Evolutionary conservation across 306 rosid genomes (phyloP).

Genomic region (Vigna unguiculata): DNA sequence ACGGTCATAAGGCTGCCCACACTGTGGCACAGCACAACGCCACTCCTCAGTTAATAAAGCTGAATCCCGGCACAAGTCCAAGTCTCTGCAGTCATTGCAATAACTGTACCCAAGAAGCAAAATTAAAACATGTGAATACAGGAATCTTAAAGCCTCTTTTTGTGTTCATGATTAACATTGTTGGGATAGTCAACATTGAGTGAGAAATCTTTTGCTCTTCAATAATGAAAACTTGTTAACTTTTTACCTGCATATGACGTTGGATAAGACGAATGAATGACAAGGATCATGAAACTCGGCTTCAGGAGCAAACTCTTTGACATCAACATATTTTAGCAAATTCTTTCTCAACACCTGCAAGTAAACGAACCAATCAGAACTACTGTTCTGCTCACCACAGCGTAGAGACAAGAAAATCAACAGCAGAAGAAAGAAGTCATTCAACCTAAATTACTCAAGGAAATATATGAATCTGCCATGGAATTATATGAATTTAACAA

Average conservation of each 20-base stretch:
- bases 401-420: conserved; percentile 27
- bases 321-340: conserved; percentile 71
- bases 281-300: conserved; percentile 69
- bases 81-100: conserved; percentile 88
- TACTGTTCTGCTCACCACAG: conserved; percentile 29
- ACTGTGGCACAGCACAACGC: conserved; percentile 86
- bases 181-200: conserved; percentile 15
- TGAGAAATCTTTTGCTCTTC: conserved; percentile 6
- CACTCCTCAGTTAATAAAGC: conserved; percentile 71
- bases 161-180: conserved; percentile 16
- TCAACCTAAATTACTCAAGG: conserved; percentile 12
- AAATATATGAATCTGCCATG: neutral
- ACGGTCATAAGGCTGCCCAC: conserved; percentile 88
- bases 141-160: neutral
- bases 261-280: conserved; percentile 76
- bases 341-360: conserved; percentile 89
- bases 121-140: conserved; percentile 2
- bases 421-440: conserved; percentile 3
- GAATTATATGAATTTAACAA: neutral
- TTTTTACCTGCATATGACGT: conserved; percentile 87
- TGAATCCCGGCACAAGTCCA: conserved; percentile 83
- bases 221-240: neutral
- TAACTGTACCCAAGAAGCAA: conserved; percentile 58
- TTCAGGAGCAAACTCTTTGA: conserved; percentile 95
- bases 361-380: conserved; percentile 45